Evolutionary conservation across 73 alveolate species (phyloP), one percentile per base, ranked within the genome.

Genomic region (Tetrahymena elliotti): DNA sequence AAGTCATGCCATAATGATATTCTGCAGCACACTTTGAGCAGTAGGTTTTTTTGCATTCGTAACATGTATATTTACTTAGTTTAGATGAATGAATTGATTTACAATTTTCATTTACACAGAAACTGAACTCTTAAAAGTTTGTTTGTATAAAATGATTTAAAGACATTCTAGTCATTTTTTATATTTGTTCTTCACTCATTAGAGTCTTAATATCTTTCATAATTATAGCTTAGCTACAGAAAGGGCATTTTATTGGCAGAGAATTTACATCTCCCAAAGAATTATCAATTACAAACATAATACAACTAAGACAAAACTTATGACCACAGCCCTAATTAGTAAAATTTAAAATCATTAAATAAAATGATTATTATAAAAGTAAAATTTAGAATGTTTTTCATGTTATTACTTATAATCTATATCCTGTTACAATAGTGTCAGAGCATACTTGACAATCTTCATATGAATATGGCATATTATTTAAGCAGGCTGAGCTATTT

Each of bases 1-100:
- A 94, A 35, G 96, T 94, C 84, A 84, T 84, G 16, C 96, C 96
- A 92, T 11, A 94, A 84, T 94, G 96, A 52, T 88, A 94, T 47
- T 93, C 95, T 38, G 94, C 92, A 38, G 82, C 1, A 18, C 53
- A 93, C 20, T 93, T 39, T 20, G 83, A 31, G n/a, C 83, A 93
- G 24, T 93, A 68, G n/a, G 88, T 68, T 68, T 68, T 68, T 27
- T 68, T 68, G 38, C 88, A 68, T 24, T 68, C 88, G n/a, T 68
- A 68, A 16, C 88, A 68, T 22, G 88, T 68, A 31, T 68, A 68
- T 68, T 68, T 68, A 68, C 37, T 31, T 68, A 68, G 36, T 68
- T 68, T 68, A 68, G 88, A 68, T 5, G 88, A 68, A 24, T 68
- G 88, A 24, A 68, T 84, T 33, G 52, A 37, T 83, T 38, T 94